phyloP scores from a whole-genome alignment of 1,284 basidiomycete genomes.

The Ganoderma meredithae region DNA sequence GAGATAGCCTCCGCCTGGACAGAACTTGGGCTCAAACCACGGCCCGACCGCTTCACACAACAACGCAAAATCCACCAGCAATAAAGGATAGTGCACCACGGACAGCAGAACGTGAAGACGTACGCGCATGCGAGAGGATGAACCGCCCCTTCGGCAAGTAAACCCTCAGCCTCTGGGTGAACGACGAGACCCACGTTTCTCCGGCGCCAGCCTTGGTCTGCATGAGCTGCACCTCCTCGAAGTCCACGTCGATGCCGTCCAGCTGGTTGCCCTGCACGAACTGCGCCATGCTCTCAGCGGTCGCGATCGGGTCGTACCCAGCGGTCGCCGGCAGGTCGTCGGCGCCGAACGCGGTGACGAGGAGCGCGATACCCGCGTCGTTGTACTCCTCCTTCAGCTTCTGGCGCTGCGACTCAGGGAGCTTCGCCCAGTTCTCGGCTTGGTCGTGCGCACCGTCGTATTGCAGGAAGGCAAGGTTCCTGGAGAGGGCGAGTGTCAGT shows the following conservation, averaged over 20 bases:
- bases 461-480: slow-evolving; percentile 49
- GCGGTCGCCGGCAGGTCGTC: slow-evolving; percentile 57
- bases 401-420: slow-evolving; percentile 43
- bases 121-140: slow-evolving; percentile 45
- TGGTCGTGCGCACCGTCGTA: slow-evolving; percentile 51
- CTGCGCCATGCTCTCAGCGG: slow-evolving; percentile 55
- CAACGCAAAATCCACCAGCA: not conserved
- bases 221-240: slow-evolving; percentile 45
- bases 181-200: slow-evolving; percentile 48
- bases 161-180: slow-evolving; percentile 13
- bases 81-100: not conserved
- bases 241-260: slow-evolving; percentile 66
- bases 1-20: slow-evolving; percentile 64
- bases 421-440: slow-evolving; percentile 48
- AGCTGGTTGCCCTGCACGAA: slow-evolving; percentile 45
- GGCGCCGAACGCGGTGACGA: slow-evolving; percentile 58
- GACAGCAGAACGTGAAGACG: slow-evolving; percentile 14
- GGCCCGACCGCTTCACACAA: slow-evolving; percentile 51
- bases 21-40: slow-evolving; percentile 61
- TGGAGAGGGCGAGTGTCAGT: not conserved
- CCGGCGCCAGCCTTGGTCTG: not conserved
- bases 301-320: slow-evolving; percentile 47
- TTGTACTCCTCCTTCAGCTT: slow-evolving; percentile 50
- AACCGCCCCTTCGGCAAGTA: slow-evolving; percentile 43
- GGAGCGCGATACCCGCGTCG: slow-evolving; percentile 52